These are phyloP conservation scores for Besnoitia besnoiti DNA, from an alignment of 169 alveolate genomes.

Conservation along the genomic window DNA sequence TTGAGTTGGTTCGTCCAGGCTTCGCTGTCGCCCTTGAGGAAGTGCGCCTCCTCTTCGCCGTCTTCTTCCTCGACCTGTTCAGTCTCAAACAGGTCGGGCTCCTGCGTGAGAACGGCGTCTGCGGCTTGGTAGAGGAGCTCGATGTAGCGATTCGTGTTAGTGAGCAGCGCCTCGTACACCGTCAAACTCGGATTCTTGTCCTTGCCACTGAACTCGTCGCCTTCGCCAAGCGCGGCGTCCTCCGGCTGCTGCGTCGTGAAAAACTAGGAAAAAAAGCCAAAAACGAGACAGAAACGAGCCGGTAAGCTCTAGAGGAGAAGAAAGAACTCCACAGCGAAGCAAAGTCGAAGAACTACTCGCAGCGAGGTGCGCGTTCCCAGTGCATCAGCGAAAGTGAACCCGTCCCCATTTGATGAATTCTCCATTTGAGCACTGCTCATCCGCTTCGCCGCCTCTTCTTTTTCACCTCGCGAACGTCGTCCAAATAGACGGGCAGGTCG, in stretches of 20 bases:
- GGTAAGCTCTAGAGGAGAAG: background rate
- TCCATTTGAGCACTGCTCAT: background rate
- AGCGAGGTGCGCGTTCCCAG: no score
- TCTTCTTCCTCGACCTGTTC: background rate
- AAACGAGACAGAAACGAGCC: background rate
- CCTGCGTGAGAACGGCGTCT: constrained; percentile 13
- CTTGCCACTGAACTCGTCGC: background rate
- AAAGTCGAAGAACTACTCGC: background rate
- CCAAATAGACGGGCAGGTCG: constrained; percentile 49
- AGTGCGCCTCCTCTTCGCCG: background rate
- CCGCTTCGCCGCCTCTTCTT: no score
- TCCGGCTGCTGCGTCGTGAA: constrained; percentile 30
- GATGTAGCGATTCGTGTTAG: constrained; percentile 50
- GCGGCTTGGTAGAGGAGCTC: constrained; percentile 57
- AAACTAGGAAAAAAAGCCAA: background rate
- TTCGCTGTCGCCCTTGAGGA: background rate
- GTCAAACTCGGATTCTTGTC: background rate
- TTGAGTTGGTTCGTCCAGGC: background rate
- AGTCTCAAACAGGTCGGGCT: constrained; percentile 34
- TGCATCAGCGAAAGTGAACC: no score
- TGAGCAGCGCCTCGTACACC: constrained; percentile 45
- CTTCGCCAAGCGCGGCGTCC: constrained; percentile 10
- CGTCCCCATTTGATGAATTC: no score
- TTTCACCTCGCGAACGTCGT: constrained; percentile 28
- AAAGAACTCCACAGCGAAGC: background rate